These are phyloP conservation scores for Leucogyrophana mollusca DNA, from an alignment of 768 basidiomycete genomes.

Conservation along the genomic window DNA sequence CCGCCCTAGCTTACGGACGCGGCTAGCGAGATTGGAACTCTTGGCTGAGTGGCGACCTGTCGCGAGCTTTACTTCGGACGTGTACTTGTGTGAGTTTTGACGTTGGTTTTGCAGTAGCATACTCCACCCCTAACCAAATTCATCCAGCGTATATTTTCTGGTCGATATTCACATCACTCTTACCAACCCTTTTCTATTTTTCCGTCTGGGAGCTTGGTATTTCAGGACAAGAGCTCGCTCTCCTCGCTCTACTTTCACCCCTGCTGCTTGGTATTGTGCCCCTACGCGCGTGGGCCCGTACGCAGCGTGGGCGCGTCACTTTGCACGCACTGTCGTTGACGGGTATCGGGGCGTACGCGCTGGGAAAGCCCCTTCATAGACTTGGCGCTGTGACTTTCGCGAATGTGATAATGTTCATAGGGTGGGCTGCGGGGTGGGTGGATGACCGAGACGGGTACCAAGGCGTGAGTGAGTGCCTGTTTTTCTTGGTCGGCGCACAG, in stretches of 20 bases:
- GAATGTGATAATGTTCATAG: constrained; percentile 47
- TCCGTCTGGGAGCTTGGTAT: constrained; percentile 89
- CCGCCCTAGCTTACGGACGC: too few species aligned
- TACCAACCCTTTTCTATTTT: constrained; percentile 86
- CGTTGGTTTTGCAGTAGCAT: constrained; percentile 7
- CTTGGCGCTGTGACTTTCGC: constrained; percentile 58
- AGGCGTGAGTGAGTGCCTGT: constrained; percentile 45
- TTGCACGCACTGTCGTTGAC: constrained; percentile 50
- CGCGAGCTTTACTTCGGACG: constrained; percentile 39
- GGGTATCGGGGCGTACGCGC: constrained; percentile 52
- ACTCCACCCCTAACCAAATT: not conserved
- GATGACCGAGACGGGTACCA: constrained; percentile 43
- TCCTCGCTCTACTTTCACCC: constrained; percentile 72
- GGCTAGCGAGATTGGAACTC: not conserved
- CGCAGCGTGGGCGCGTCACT: constrained; percentile 46
- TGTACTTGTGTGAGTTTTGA: constrained; percentile 52
- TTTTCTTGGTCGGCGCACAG: too few species aligned
- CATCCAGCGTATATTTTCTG: constrained; percentile 72
- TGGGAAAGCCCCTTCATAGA: constrained; percentile 51
- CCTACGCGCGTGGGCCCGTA: constrained; percentile 44
- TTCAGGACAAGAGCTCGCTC: constrained; percentile 76
- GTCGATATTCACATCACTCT: constrained; percentile 79
- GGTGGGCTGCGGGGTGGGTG: constrained; percentile 55
- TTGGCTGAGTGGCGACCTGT: constrained; percentile 10
- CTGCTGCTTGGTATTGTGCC: constrained; percentile 49